Base-by-base conservation (phyloP, 2,329 filamentous ascomycete genomes). In the Byssoonygena ceratinophila region DNA sequence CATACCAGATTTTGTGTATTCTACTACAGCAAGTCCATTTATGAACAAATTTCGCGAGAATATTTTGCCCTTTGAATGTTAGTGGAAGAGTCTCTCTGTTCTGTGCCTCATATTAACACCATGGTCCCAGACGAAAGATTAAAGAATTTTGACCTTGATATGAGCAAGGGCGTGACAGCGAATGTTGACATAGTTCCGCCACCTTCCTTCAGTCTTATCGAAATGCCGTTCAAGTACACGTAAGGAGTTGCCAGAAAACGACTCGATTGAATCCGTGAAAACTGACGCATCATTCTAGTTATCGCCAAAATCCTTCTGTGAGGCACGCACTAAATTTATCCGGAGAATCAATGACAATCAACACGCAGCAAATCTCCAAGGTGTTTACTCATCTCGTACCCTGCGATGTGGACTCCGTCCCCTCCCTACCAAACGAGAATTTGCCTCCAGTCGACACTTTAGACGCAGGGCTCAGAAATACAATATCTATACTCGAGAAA, bases 1-100 rank as follows among this genome's bases (percentile, higher is more conserved):
- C 29, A 76, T 94, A 58, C 84, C 88, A 7, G 91, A 97, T 68
- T 94, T 94, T 63, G 87, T 94, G 62, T 91, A 84, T 68, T 81
- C 86, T 20, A 82, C 84, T 47, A 76, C 76, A 12, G 76, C 78
- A 32, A 84, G 83, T 43, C 72, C 78, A 0, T 87, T 94, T 65
- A 81, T 89, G 61, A 76, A 76, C 29, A 80, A 82, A 54, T 81
- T 96, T 53, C 77, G 80, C 49, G 76, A 89, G 2, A 79, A 84
- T 51, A 74, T 94, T 23, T 70, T 92, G 5, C 79, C 84, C 1
- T 82, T 85, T 56, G 77, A 87, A 57, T 82, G 86, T 87, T 71
- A 60, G 68, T 68, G 46, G 1, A 31, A 48, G 1, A 16, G 3
- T 23, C 3, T 16, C 11, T 53, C 53, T 32, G 43, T 29, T 2